Conservation (phyloP, 2,329 filamentous ascomycete species). For the Microdochium trichocladiopsis region DNA sequence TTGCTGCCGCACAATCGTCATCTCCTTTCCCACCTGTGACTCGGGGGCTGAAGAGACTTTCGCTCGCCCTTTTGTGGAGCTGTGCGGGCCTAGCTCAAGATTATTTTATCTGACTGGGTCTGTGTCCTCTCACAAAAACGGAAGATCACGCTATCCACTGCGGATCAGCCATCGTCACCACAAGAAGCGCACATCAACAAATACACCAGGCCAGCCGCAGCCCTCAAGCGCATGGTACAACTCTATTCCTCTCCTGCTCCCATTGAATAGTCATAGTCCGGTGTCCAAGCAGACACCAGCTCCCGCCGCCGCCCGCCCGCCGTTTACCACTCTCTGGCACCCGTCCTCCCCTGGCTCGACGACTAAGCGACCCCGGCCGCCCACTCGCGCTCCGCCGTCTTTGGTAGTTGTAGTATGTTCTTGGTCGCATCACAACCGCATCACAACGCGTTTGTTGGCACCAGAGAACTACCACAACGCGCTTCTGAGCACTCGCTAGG, state of each 20-base stretch:
- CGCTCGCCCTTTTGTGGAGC: constrained; percentile 11
- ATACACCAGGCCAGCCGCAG: constrained; percentile 28
- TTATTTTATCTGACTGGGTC: constrained; percentile 18
- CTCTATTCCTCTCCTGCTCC: constrained; percentile 20
- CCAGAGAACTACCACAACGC: constrained; percentile 19
- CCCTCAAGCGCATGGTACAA: constrained; percentile 19
- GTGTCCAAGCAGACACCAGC: background rate
- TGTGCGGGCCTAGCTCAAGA: constrained; percentile 15
- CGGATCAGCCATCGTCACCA: constrained; percentile 20
- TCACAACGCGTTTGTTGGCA: constrained; percentile 19
- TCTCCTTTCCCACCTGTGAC: background rate
- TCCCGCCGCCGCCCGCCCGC: background rate
- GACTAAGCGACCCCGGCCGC: constrained; percentile 22
- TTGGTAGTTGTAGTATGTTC: constrained; percentile 23
- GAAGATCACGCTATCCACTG: constrained; percentile 23
- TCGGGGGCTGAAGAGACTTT: constrained; percentile 1
- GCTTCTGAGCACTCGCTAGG: constrained; percentile 16
- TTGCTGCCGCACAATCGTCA: background rate
- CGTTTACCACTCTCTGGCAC: background rate
- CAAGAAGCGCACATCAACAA: constrained; percentile 24
- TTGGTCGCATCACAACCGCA: constrained; percentile 22
- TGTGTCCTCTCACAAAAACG: constrained; percentile 11
- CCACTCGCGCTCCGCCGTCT: constrained; percentile 13
- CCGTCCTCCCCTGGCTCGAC: constrained; percentile 18
- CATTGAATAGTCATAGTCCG: constrained; percentile 13